Base-by-base conservation (phyloP, 805 yeast genomes). In the Spathaspora passalidarum region DNA sequence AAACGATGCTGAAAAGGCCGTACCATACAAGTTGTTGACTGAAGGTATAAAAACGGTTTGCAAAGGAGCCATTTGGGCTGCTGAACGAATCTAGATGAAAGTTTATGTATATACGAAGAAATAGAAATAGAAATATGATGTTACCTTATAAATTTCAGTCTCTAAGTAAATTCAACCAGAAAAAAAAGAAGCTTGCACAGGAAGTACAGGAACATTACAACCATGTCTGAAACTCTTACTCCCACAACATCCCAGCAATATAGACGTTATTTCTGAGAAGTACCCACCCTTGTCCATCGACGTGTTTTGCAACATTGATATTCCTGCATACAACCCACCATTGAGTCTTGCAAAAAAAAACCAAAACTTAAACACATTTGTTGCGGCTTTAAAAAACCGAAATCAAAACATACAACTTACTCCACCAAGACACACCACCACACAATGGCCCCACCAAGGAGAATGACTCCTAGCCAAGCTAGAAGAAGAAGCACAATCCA, bases 1-100 rank as follows among this genome's bases (percentile, higher is more conserved):
- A 54, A 77, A 94, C 58, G 98, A 92, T 62, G 91, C 98, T 0
- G 88, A 90, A 53, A 81, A 82, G 56, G 99, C 99, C 2, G 86
- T 88, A 42, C 98, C 98, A 1, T 94, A 94, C 66, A 78, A 86
- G 76, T 62, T 92, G 26, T 73, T 94, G 40, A 92, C 97, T 0
- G 98, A 92, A 62, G 80, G 84, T 5, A 90, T 94, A 53, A 92
- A 91, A 62, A 61, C 75, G 42, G 81, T 91, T 1, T 91, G 97
- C 61, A 78, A 79, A 56, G 86, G 79, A n/a, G 97, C 99, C 6
- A 88, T 94, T 43, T 84, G 86, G 84, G 75, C 90, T 1, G 97
- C 97, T 11, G 97, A 92, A 64, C 75, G 96, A 54, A 66, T 90
- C 45, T 32, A 42, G 40, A 23, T 25, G 26, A 22, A 13, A 10